Evolutionary conservation across 2,329 filamentous ascomycete species (phyloP), one percentile per base, ranked within the genome.

Genomic region (Fusarium sp.): DNA sequence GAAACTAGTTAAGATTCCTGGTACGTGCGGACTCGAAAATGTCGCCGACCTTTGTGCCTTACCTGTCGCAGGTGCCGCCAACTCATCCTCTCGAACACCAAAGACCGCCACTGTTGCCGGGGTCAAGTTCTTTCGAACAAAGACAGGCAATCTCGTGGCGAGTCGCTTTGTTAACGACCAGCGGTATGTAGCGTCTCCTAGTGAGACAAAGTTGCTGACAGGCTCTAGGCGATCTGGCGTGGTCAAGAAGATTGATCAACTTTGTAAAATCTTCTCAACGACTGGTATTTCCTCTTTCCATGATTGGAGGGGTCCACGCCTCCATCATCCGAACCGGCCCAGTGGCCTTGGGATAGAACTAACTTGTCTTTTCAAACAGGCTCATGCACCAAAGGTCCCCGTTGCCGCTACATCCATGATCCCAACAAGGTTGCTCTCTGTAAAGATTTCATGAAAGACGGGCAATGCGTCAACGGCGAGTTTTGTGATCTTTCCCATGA

Each of bases 401-500:
- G 82, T 49, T 99, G 96, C 81, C 91, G 88, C 58, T 96, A 92
- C 78, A 84, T 90, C 52, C 96, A 99, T 84, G 93, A 99, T 77
- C 88, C 92, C 44, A 85, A 89, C 78, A 97, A 93, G 82, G 93
- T 97, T 76, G 93, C 95, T 59, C 90, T 96, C 60, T 99, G 96
- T 89, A 96, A 93, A 81, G 90, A 93, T 57, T 94, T 92, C 78
- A 85, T 98, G 57, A 90, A 91, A 76, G 94, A 92, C 78, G 91
- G 92, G 77, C 85, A 87, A 75, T 99, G 96, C 83, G 83, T 85
- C 74, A 88, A 88, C 79, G 94, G 94, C 81, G 88, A 91, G 77
- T 86, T 86, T 76, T 99, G 96, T 86, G 93, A 97, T 81, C 87
- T 98, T 65, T 97, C 94, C 69, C 96, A 98, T 86, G 91, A 96